A percentile compares a stretch with the other conserved stretches of the same genome.
Conservation (phyloP, 2,329 filamentous ascomycete genomes). For the Thelonectria rubi region DNA sequence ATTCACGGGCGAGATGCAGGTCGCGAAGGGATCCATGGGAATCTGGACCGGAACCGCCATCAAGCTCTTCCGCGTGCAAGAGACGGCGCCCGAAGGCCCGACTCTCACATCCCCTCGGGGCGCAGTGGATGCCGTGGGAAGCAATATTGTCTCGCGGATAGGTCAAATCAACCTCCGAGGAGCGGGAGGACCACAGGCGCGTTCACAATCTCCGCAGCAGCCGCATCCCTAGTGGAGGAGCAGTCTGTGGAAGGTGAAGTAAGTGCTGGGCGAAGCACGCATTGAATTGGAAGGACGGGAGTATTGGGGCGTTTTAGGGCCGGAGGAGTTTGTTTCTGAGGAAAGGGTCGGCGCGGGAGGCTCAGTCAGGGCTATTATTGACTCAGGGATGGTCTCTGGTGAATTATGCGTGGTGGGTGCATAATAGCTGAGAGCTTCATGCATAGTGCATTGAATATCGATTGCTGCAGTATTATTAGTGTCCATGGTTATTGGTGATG, state of each 20-base stretch:
- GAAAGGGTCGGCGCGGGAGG: not conserved
- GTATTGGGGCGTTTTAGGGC: constrained; percentile 18
- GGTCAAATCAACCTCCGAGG: constrained; percentile 79
- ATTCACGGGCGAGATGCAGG: constrained; percentile 89
- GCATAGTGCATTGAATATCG: not conserved
- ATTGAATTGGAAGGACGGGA: not conserved
- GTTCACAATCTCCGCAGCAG: constrained; percentile 26
- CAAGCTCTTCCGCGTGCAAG: constrained; percentile 88
- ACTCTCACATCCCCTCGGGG: constrained; percentile 85
- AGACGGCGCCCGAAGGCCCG: constrained; percentile 81
- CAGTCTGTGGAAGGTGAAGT: not conserved
- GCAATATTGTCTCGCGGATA: constrained; percentile 86
- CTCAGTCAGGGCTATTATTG: constrained; percentile 13
- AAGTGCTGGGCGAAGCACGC: not conserved
- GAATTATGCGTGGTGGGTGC: not conserved
- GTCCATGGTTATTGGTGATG: not conserved
- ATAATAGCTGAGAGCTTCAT: not conserved
- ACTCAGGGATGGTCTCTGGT: not conserved
- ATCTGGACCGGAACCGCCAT: constrained; percentile 94
- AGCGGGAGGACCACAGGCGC: constrained; percentile 37
- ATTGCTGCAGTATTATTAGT: constrained; percentile 4
- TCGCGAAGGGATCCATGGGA: constrained; percentile 85
- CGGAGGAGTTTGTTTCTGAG: not conserved
- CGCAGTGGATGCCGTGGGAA: constrained; percentile 92
- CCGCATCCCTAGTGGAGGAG: constrained; percentile 18